These are phyloP conservation scores for Alternaria sp. DNA, from an alignment of 2,329 filamentous ascomycete genomes.

Conservation along the genomic window DNA sequence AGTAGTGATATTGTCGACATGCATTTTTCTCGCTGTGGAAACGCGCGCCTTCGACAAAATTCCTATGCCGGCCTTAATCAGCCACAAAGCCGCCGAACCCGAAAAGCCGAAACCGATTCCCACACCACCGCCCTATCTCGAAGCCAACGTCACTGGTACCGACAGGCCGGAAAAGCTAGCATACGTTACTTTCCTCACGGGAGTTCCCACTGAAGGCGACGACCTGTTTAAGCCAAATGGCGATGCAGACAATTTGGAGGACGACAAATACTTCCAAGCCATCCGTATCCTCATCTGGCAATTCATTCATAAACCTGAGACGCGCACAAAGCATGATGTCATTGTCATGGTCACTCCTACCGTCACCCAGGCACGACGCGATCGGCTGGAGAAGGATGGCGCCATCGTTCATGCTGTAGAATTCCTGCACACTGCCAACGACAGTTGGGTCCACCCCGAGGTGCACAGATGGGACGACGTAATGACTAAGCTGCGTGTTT, in stretches of 20 bases:
- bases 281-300: slow-evolving; percentile 45
- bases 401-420: slow-evolving; percentile 39
- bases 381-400: slow-evolving; percentile 35
- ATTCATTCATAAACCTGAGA: slow-evolving; percentile 36
- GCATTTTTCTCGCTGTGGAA: slow-evolving; percentile 1
- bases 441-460: slow-evolving; percentile 27
- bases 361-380: slow-evolving; percentile 29
- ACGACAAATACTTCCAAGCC: slow-evolving; percentile 42
- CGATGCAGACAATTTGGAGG: slow-evolving; percentile 16
- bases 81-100: background rate
- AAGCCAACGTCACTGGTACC: background rate
- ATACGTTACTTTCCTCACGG: slow-evolving; percentile 39
- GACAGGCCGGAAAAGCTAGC: slow-evolving; percentile 21
- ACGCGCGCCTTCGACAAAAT: slow-evolving; percentile 1
- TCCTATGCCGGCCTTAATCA: background rate
- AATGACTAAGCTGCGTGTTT: slow-evolving; percentile 53
- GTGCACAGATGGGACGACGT: slow-evolving; percentile 45
- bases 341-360: slow-evolving; percentile 40
- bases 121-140: background rate
- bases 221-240: slow-evolving; percentile 1
- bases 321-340: slow-evolving; percentile 34
- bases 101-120: background rate
- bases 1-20: background rate
- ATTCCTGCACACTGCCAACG: slow-evolving; percentile 28
- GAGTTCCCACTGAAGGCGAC: slow-evolving; percentile 24